Percentiles rank a stretch among this genome's conserved stretches.
Conservation (phyloP, 176 grass and related monocot genomes). For the Oryza punctata region DNA sequence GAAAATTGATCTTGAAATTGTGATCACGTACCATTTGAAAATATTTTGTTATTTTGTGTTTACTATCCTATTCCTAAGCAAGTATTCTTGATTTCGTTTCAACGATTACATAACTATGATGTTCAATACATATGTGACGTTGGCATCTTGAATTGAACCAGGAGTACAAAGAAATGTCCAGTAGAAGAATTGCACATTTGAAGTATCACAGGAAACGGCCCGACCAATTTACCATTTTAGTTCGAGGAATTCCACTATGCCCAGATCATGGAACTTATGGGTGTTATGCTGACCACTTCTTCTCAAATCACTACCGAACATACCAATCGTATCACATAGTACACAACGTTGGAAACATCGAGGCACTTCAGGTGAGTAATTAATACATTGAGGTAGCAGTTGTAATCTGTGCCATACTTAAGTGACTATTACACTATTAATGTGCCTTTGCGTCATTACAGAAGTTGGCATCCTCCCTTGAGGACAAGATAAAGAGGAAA, state of each 20-base stretch:
- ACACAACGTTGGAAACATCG: slow-evolving; percentile 56
- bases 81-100: neutral
- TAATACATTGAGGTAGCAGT: slow-evolving; percentile 1
- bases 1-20: neutral
- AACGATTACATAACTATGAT: neutral
- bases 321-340: slow-evolving; percentile 71
- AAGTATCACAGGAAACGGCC: slow-evolving; percentile 53
- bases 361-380: slow-evolving; percentile 61
- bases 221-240: slow-evolving; percentile 80
- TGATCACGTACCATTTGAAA: neutral
- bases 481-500: slow-evolving; percentile 55
- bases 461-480: slow-evolving; percentile 56
- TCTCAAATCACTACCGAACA: slow-evolving; percentile 73
- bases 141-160: slow-evolving; percentile 37
- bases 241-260: slow-evolving; percentile 74
- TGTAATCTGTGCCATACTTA: neutral
- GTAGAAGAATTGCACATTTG: slow-evolving; percentile 61
- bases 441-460: slow-evolving; percentile 38
- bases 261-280: slow-evolving; percentile 65
- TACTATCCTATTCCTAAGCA: neutral
- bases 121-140: neutral
- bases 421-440: neutral
- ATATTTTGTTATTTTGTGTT: neutral
- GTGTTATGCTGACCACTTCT: slow-evolving; percentile 78
- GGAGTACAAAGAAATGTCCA: slow-evolving; percentile 66